Percentiles rank a stretch among this genome's conserved stretches.
phyloP scores from a whole-genome alignment of 176 grass and related monocot species.

The Musa itinerans region DNA sequence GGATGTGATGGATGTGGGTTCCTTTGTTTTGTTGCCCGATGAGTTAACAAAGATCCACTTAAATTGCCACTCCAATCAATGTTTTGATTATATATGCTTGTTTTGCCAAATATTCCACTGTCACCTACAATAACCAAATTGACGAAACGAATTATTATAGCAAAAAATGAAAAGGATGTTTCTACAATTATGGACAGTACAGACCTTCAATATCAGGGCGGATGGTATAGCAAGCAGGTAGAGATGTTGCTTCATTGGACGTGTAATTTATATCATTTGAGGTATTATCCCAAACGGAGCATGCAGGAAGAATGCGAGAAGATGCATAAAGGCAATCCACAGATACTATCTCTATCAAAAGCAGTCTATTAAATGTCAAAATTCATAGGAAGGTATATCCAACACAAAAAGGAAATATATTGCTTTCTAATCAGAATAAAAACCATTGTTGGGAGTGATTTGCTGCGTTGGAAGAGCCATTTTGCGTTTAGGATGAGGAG shows the following conservation, averaged over 20 bases:
- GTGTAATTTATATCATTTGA: constrained; percentile 21
- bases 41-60: background rate
- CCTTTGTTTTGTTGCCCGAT: constrained; percentile 9
- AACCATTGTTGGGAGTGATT: constrained; percentile 11
- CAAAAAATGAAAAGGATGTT: background rate
- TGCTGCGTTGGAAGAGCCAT: constrained; percentile 18
- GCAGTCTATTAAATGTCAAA: background rate
- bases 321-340: constrained; percentile 18
- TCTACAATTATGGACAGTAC: constrained; percentile 4
- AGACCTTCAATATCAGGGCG: constrained; percentile 16
- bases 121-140: constrained; percentile 22
- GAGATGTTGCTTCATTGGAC: constrained; percentile 10
- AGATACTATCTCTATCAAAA: constrained; percentile 24
- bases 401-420: constrained; percentile 1
- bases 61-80: constrained; percentile 13
- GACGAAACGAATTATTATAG: background rate
- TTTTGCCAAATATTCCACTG: constrained; percentile 4
- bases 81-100: constrained; percentile 12
- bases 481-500: constrained; percentile 54
- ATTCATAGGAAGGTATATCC: background rate
- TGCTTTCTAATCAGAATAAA: constrained; percentile 6
- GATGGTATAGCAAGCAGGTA: constrained; percentile 14
- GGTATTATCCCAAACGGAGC: constrained; percentile 29
- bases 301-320: constrained; percentile 1
- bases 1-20: constrained; percentile 28